Base-by-base conservation (phyloP, 2,329 filamentous ascomycete species). In the Pseudocercospora crystallina region DNA sequence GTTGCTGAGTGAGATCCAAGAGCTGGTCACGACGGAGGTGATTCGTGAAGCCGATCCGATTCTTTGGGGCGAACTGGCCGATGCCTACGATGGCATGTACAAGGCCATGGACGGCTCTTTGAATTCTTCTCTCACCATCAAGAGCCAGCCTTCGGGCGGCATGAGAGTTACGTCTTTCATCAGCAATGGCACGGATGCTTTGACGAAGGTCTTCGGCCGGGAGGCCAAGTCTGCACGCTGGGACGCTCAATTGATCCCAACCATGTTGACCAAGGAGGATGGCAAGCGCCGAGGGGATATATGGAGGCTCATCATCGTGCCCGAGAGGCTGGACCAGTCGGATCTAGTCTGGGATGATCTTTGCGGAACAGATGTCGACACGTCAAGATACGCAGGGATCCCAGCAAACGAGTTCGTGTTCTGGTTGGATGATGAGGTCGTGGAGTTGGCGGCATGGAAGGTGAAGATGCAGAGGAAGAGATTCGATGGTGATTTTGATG, bases 31-130 rank as follows among this genome's bases (percentile, higher is more conserved):
- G 1, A 49, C 60, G 1, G 56, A 52, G 4, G 39, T 70, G 1
- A 57, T 72, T 5, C 67, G 62, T 10, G 62, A 64, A 2, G 70
- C 69, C 2, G 71, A 74, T 49, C 45, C 57, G 13, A 42, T 47
- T 5, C 39, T 62, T 7, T 63, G 61, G 62, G 8, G 55, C 3
- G 36, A 45, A 15, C 30, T 63, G 20, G 46, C 54, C 2, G 36
- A 43, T 5, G 37, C 15, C 9, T 59, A 65, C 45, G 49, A 51
- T 8, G 60, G 61, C 2, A 43, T 7, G 2, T 62, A 60, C 38
- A 31, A 15, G 9, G 43, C 62, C 5, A 44, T 37, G 2, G 34
- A 57, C 5, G 15, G 41, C 5, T 41, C 30, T n/a, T 43, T 66
- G 12, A 64, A 66, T 53, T 61, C 63, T 11, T 56, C 50, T 11